Evolutionary conservation across 2,329 filamentous ascomycete genomes (phyloP).

Genomic region (Neoascochyta sp.): DNA sequence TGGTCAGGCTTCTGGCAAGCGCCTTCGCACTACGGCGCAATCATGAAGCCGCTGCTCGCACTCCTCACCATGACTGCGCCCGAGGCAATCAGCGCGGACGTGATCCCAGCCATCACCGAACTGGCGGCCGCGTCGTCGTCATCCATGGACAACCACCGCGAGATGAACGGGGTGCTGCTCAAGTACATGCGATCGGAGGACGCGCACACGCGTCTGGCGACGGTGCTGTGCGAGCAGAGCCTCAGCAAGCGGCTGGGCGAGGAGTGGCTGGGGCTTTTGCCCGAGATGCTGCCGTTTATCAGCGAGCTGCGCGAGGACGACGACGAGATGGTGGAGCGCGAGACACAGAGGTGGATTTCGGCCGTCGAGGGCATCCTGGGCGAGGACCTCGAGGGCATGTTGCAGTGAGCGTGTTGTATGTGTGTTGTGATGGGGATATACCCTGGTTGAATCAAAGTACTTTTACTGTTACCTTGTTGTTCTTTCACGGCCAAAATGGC

Average conservation of each 20-base stretch:
- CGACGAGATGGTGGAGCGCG: constrained; percentile 85
- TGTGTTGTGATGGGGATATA: no score
- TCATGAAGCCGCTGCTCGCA: constrained; percentile 65
- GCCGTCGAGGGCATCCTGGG: constrained; percentile 86
- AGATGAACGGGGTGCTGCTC: constrained; percentile 75
- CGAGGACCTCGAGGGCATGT: constrained; percentile 87
- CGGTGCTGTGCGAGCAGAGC: constrained; percentile 74
- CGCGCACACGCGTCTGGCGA: constrained; percentile 70
- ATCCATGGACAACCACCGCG: constrained; percentile 85
- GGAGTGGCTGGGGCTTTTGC: constrained; percentile 86
- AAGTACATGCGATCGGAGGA: constrained; percentile 72
- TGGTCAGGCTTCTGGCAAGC: constrained; percentile 81
- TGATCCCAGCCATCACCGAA: constrained; percentile 74
- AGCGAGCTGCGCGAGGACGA: constrained; percentile 96
- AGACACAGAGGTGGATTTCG: constrained; percentile 85
- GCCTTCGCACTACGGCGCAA: constrained; percentile 75
- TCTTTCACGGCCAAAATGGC: no score
- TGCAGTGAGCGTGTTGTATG: constrained; percentile 59
- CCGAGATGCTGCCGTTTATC: constrained; percentile 95
- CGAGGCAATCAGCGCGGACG: constrained; percentile 43
- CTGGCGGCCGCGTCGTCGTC: constrained; percentile 74
- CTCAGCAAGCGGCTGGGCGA: constrained; percentile 80
- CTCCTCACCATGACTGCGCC: constrained; percentile 48
- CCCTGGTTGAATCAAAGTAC: no score
- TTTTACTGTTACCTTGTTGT: not conserved